Evolutionary conservation across 371 early-diverging fungal species (phyloP).

Genomic region (Nematocida sp.): DNA sequence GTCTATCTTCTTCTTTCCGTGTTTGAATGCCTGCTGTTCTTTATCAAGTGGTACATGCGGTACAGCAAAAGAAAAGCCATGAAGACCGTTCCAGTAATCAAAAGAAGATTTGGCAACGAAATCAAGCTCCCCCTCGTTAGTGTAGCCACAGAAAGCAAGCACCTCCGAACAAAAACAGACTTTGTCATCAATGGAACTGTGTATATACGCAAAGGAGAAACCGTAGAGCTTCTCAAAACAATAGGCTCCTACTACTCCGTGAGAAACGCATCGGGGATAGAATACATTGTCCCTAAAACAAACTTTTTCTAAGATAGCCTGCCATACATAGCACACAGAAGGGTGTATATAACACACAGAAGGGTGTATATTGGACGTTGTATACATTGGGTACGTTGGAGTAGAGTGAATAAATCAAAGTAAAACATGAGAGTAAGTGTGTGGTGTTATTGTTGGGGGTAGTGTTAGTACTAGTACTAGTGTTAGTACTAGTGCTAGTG

Average conservation of each 20-base stretch:
- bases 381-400: no score
- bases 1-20: not conserved
- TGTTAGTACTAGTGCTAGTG: no score
- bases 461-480: no score
- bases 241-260: conserved; percentile 50
- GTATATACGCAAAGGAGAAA: conserved; percentile 47
- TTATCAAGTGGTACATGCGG: conserved; percentile 10
- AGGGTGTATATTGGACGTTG: no score
- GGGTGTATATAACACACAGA: no score
- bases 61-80: conserved; percentile 30
- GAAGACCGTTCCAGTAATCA: conserved; percentile 13
- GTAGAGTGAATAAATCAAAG: no score
- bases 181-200: conserved; percentile 35
- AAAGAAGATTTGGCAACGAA: conserved; percentile 33
- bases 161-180: conserved; percentile 33
- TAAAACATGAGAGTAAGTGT: no score
- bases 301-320: conserved; percentile 27
- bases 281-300: conserved; percentile 49
- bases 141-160: conserved; percentile 39
- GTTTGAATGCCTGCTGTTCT: not conserved
- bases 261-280: conserved; percentile 35
- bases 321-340: no score
- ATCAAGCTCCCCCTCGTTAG: conserved; percentile 28
- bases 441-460: no score
- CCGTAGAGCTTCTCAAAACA: conserved; percentile 33